Evolutionary conservation across 2,329 filamentous ascomycete genomes (phyloP), one percentile per base, ranked within the genome.

Genomic region (Celoporthe dispersa): DNA sequence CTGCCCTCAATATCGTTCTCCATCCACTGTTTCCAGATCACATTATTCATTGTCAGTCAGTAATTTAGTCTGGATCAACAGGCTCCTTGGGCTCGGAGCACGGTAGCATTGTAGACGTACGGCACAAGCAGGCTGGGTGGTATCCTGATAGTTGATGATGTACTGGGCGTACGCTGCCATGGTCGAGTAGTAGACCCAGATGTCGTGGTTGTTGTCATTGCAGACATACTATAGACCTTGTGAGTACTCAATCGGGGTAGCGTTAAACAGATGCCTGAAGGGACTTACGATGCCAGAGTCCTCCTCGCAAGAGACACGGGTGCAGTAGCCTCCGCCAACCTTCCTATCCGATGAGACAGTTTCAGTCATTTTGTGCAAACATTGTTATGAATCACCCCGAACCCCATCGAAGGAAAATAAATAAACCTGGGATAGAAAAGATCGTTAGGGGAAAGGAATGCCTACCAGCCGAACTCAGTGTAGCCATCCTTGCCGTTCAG

Each of bases 211-310:
- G 22, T 63, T 63, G 39, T 44, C 39, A 22, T 63, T 63, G 37
- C 60, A 63, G 60, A 63, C 60, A 28, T 63, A 44, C 60, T 63
- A 44, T 63, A 5, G 14, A 44, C 60, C 22, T 41, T 44, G 25
- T 44, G 7, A 44, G 33, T n/a, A 48, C 2, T 19, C 39, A 11
- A n/a, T 1, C 3, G 14, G 33, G 31, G 7, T 35, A 12, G 6
- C 6, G 25, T 6, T 33, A 22, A 22, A n/a, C 2, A 22, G 7
- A 8, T 62, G 11, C 6, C 19, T 31, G 37, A 22, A 22, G n/a
- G 8, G 41, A 28, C 39, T n/a, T 31, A 44, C 60, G 22, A 63
- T 63, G 60, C 31, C 60, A 63, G 39, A 63, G 60, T 63, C 37
- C 37, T 63, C 37, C 7, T 25, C 22, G 33, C 60, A 63, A 11